Evolutionary conservation across 2,329 filamentous ascomycete genomes (phyloP).

Genomic region (Zymoseptoria crescenta): DNA sequence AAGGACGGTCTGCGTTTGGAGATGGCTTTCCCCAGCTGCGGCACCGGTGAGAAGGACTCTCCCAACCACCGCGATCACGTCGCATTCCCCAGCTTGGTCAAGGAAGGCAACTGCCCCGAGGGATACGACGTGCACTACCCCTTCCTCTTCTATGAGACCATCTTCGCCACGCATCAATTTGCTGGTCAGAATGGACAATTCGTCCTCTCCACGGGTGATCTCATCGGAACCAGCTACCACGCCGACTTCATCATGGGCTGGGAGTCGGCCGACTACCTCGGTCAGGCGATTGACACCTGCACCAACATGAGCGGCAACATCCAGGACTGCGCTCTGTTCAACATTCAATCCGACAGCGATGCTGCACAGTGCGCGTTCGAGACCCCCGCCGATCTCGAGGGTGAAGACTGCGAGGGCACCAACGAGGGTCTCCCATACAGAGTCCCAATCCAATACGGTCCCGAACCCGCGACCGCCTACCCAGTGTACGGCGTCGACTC

Average conservation of each 20-base stretch:
- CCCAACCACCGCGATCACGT: slow-evolving; percentile 57
- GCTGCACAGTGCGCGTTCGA: slow-evolving; percentile 55
- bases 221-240: slow-evolving; percentile 64
- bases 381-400: slow-evolving; percentile 45
- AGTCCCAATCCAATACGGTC: slow-evolving; percentile 42
- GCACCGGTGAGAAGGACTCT: slow-evolving; percentile 58
- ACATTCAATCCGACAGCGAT: slow-evolving; percentile 52
- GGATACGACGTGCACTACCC: slow-evolving; percentile 61
- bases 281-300: slow-evolving; percentile 66
- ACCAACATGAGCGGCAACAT: slow-evolving; percentile 63
- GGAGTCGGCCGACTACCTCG: slow-evolving; percentile 57
- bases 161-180: slow-evolving; percentile 67
- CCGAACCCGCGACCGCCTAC: slow-evolving; percentile 34
- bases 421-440: slow-evolving; percentile 59
- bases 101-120: slow-evolving; percentile 66
- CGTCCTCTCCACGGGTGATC: slow-evolving; percentile 69
- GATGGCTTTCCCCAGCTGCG: slow-evolving; percentile 83
- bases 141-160: slow-evolving; percentile 77
- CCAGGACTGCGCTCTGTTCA: slow-evolving; percentile 67
- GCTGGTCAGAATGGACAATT: slow-evolving; percentile 58
- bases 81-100: slow-evolving; percentile 69
- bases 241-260: slow-evolving; percentile 77
- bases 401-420: slow-evolving; percentile 54
- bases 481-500: slow-evolving; percentile 20
- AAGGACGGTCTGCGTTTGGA: slow-evolving; percentile 73